A percentile compares a stretch with the other conserved stretches of the same genome.
phyloP scores from a whole-genome alignment of 306 rosid species.

The Acacia confusa region DNA sequence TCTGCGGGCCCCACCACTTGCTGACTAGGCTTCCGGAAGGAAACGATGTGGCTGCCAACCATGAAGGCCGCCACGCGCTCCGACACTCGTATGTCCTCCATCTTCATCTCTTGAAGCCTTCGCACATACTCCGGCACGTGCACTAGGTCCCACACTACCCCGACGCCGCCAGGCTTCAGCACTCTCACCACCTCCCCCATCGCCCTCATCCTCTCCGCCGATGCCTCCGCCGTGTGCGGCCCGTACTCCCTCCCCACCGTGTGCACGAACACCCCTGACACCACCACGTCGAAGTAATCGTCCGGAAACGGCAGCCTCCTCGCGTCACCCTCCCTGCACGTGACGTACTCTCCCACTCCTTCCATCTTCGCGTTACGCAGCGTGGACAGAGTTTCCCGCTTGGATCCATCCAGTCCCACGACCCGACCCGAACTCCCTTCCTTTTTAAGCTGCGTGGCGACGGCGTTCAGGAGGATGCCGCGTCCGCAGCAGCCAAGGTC shows the following conservation, averaged over 20 bases:
- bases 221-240: conserved; percentile 75
- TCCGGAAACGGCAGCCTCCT: conserved; percentile 85
- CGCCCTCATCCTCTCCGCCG: conserved; percentile 94
- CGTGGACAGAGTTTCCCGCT: conserved; percentile 57
- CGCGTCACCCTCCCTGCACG: conserved; percentile 92
- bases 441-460: conserved; percentile 86
- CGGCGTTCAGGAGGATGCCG: conserved; percentile 90
- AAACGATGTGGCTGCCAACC: conserved; percentile 93
- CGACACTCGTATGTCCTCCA: conserved; percentile 88
- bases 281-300: conserved; percentile 90
- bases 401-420: conserved; percentile 77
- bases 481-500: conserved; percentile 99
- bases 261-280: conserved; percentile 90
- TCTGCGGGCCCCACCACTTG: conserved; percentile 67
- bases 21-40: conserved; percentile 86
- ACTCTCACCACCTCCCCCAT: conserved; percentile 93
- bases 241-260: conserved; percentile 92
- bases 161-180: conserved; percentile 79
- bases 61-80: conserved; percentile 92
- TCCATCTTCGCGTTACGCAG: conserved; percentile 74
- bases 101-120: conserved; percentile 79
- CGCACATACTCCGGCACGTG: conserved; percentile 95
- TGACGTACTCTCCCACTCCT: conserved; percentile 93
- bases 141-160: conserved; percentile 91
- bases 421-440: conserved; percentile 94